phyloP scores from a whole-genome alignment of 371 early-diverging fungal genomes.

The Mucor plumbeus region DNA sequence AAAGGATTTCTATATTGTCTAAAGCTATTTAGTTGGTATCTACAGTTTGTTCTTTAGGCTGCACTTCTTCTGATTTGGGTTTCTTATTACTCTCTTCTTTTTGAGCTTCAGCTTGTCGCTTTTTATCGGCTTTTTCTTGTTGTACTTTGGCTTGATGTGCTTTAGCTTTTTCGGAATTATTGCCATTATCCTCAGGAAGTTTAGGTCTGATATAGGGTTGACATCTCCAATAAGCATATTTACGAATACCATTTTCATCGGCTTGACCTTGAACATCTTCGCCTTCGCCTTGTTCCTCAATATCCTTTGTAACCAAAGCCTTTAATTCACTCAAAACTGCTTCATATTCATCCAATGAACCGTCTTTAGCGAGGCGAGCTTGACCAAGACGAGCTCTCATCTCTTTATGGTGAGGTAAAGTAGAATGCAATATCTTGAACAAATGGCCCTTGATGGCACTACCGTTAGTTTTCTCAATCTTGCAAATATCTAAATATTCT shows the following conservation, averaged over 20 bases:
- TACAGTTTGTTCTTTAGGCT: constrained; percentile 8
- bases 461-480: constrained; percentile 56
- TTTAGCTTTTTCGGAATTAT: constrained; percentile 20
- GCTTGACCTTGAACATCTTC: constrained; percentile 36
- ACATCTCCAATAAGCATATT: constrained; percentile 74
- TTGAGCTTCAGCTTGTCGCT: constrained; percentile 19
- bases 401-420: constrained; percentile 80
- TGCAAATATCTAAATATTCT: constrained; percentile 88
- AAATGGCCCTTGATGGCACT: constrained; percentile 84
- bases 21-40: constrained; percentile 2
- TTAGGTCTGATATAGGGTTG: constrained; percentile 77
- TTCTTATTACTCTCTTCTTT: constrained; percentile 21
- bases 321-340: constrained; percentile 65
- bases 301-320: constrained; percentile 59
- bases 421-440: constrained; percentile 93
- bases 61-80: constrained; percentile 20
- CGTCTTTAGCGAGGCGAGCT: constrained; percentile 67
- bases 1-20: constrained; percentile 1
- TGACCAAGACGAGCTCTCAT: constrained; percentile 74
- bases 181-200: constrained; percentile 38
- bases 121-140: constrained; percentile 21
- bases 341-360: constrained; percentile 65
- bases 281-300: constrained; percentile 35
- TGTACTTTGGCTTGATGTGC: constrained; percentile 7
- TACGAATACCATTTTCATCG: constrained; percentile 69